Evolutionary conservation across 2,329 filamentous ascomycete species (phyloP), one percentile per base, ranked within the genome.

Genomic region (Fusarium kyushuense): DNA sequence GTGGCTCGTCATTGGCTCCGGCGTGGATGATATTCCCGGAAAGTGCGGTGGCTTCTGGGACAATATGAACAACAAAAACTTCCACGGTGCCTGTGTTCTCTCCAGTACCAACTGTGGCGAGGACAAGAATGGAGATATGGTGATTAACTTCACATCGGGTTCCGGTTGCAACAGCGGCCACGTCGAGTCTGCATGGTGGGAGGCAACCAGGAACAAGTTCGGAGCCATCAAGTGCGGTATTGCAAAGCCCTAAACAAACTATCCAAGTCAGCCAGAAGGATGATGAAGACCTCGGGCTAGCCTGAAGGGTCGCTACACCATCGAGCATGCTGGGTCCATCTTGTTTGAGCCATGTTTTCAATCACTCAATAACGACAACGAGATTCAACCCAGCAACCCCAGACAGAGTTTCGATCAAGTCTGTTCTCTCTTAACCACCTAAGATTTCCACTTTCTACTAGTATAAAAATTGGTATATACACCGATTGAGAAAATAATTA

Each of bases 1-100:
- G 7, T 48, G 46, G 46, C 30, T 48, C 30, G 30, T 48, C 6
- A 35, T 48, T 7, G 46, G 10, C 11, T 48, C 46, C 12, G 46
- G 46, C 5, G 46, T 48, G 2, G 46, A 48, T 17, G 46, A 48
- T 5, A 48, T 48, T 7, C 46, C 46, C 9, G 46, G 27, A 5
- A 32, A 21, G 4, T 48, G 46, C 21, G 46, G 46, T 5, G 30
- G 46, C 30, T 48, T 35, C 16, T 48, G 46, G 46, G 46, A 48
- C 46, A 33, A 33, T 21, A 48, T 48, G 46, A 48, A 48, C 11
- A 48, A 48, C 30, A 48, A 48, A 30, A 48, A 48, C 30, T 48
- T 48, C 21, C 14, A 35, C 11, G 30, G 46, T 3, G 30, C 46
- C 16, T 48, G 46, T 2, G 19, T 1, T 6, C 46, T 13, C 30